Evolutionary conservation across 106 monocot species (phyloP).

Genomic region (Allium fistulosum): DNA sequence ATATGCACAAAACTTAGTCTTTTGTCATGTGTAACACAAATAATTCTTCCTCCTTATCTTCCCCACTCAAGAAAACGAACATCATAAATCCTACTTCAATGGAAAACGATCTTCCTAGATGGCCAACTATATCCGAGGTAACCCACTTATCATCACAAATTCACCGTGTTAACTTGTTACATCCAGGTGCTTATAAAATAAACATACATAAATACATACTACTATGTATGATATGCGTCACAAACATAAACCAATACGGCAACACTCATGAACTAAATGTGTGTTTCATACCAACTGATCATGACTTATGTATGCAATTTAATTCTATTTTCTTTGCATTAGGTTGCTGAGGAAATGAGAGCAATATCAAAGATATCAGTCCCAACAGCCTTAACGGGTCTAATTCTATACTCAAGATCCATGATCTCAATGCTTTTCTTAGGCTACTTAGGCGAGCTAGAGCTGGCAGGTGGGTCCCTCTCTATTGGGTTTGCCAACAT

Average conservation of each 20-base stretch:
- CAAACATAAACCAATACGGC: too few relatives aligned
- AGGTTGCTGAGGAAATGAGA: conserved; percentile 65
- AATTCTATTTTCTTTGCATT: neutral
- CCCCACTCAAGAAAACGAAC: conserved; percentile 14
- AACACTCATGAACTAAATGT: too few relatives aligned
- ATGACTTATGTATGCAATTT: too few relatives aligned
- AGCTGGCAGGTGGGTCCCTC: conserved; percentile 83
- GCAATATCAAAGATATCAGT: conserved; percentile 60
- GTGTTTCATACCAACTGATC: too few relatives aligned
- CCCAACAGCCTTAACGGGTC: conserved; percentile 72
- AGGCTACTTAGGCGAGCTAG: conserved; percentile 71
- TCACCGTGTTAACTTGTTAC: too few relatives aligned
- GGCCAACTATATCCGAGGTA: conserved; percentile 50
- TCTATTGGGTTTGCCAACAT: conserved; percentile 94
- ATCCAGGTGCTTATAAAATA: too few relatives aligned
- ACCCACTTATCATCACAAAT: neutral
- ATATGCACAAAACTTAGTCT: neutral
- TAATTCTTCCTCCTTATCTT: conserved; percentile 7
- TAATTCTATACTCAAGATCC: conserved; percentile 80
- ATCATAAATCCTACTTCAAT: conserved; percentile 2
- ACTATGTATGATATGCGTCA: too few relatives aligned
- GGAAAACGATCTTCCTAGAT: conserved; percentile 25
- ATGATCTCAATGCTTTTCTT: conserved; percentile 97
- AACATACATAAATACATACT: too few relatives aligned
- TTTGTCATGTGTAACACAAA: conserved; percentile 13